These are phyloP conservation scores for Mucor circinelloides DNA, from an alignment of 371 early-diverging fungal genomes.

Conservation along the genomic window DNA sequence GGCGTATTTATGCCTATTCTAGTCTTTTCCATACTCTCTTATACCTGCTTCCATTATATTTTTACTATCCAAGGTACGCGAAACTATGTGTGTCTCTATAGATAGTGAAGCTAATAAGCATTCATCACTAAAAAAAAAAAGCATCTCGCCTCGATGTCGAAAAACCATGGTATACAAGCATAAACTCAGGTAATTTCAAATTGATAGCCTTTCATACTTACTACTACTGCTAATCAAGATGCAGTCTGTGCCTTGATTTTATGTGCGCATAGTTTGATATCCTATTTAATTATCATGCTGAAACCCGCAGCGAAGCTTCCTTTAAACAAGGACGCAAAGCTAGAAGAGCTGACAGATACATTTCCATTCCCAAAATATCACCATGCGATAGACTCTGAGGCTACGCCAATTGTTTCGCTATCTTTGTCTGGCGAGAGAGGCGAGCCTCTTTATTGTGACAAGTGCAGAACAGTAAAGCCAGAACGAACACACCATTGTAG, in stretches of 20 bases:
- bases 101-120: background rate
- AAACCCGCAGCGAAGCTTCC: background rate
- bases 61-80: slow-evolving; percentile 3
- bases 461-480: slow-evolving; percentile 20
- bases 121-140: background rate
- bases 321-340: background rate
- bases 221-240: background rate
- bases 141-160: background rate
- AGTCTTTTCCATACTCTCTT: slow-evolving; percentile 12
- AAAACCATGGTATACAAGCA: background rate
- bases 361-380: slow-evolving; percentile 1
- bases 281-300: slow-evolving; percentile 13
- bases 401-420: background rate
- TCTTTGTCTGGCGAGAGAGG: slow-evolving; percentile 5
- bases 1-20: slow-evolving; percentile 15
- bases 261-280: slow-evolving; percentile 8
- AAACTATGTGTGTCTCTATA: background rate
- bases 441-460: slow-evolving; percentile 14
- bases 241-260: background rate
- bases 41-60: slow-evolving; percentile 11
- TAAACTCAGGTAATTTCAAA: background rate
- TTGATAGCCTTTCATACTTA: background rate
- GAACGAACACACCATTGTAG: slow-evolving; percentile 30
- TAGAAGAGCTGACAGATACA: background rate
- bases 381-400: background rate